phyloP scores from a whole-genome alignment of 306 rosid species.

The Cucurbita ficifolia region DNA sequence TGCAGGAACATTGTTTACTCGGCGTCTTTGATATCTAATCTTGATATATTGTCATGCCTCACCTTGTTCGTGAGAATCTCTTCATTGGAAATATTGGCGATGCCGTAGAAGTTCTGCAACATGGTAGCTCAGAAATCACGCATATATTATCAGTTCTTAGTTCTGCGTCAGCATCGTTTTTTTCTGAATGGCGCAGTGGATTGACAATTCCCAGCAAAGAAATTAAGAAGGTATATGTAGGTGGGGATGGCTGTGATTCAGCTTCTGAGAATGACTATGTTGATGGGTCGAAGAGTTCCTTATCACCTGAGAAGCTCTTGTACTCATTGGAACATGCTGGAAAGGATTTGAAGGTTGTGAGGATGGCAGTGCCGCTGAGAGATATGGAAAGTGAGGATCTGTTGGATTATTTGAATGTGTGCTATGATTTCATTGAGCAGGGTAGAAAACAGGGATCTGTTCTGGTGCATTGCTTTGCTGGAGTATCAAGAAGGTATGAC shows the following conservation, averaged over 20 bases:
- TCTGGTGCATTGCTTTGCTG: slow-evolving; percentile 92
- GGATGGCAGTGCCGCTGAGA: slow-evolving; percentile 81
- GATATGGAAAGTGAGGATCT: slow-evolving; percentile 71
- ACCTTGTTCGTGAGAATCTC: slow-evolving; percentile 63
- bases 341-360: slow-evolving; percentile 49
- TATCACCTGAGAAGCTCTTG: slow-evolving; percentile 41
- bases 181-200: slow-evolving; percentile 55
- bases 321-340: slow-evolving; percentile 74
- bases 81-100: slow-evolving; percentile 67
- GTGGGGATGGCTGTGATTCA: slow-evolving; percentile 10
- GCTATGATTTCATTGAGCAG: slow-evolving; percentile 63
- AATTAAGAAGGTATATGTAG: slow-evolving; percentile 43
- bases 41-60: slow-evolving; percentile 42
- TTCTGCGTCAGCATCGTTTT: slow-evolving; percentile 62
- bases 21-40: not conserved
- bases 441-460: slow-evolving; percentile 70
- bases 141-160: slow-evolving; percentile 76
- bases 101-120: slow-evolving; percentile 60
- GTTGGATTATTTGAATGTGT: slow-evolving; percentile 68
- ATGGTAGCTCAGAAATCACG: slow-evolving; percentile 32
- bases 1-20: not conserved
- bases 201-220: slow-evolving; percentile 47
- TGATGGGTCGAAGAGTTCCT: slow-evolving; percentile 26
- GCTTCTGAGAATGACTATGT: slow-evolving; percentile 20
- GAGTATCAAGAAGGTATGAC: slow-evolving; percentile 87